Percentiles rank a stretch among this genome's conserved stretches.
phyloP scores from a whole-genome alignment of 2,329 filamentous ascomycete genomes.

The Trichoderma brevicompactum region DNA sequence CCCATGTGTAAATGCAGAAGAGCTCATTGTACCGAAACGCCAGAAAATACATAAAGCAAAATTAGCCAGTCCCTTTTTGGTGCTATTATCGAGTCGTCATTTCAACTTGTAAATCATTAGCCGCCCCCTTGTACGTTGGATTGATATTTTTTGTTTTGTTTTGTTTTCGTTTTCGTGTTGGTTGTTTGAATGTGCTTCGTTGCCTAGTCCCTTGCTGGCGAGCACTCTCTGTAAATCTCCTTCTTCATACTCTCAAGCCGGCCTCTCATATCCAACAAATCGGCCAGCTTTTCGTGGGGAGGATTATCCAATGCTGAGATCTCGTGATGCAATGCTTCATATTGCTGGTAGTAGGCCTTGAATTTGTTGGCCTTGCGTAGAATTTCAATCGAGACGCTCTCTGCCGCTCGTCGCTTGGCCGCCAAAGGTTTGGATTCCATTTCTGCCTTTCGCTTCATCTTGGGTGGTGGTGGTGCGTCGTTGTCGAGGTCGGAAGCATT shows the following conservation, averaged over 20 bases:
- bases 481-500: slow-evolving; percentile 67
- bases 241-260: slow-evolving; percentile 61
- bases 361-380: slow-evolving; percentile 60
- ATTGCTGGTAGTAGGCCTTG: slow-evolving; percentile 60
- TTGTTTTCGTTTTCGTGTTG: background rate
- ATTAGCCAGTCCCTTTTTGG: slow-evolving; percentile 28
- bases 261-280: slow-evolving; percentile 59
- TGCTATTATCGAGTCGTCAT: slow-evolving; percentile 28
- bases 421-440: slow-evolving; percentile 34
- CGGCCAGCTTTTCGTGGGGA: slow-evolving; percentile 53
- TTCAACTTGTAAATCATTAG: slow-evolving; percentile 28
- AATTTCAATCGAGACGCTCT: slow-evolving; percentile 48
- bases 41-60: slow-evolving; percentile 19
- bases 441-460: slow-evolving; percentile 54
- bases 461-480: slow-evolving; percentile 42
- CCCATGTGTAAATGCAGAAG: slow-evolving; percentile 30
- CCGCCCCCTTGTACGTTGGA: slow-evolving; percentile 8
- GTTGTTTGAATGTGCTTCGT: background rate
- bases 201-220: slow-evolving; percentile 33
- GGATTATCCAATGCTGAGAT: slow-evolving; percentile 56
- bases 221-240: slow-evolving; percentile 58
- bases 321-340: slow-evolving; percentile 61
- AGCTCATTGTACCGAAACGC: slow-evolving; percentile 27
- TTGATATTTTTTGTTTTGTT: background rate
- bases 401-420: slow-evolving; percentile 40